A percentile compares a stretch with the other conserved stretches of the same genome.
Evolutionary conservation across 345 rosid species (phyloP).

Genomic region (Mangifera indica): DNA sequence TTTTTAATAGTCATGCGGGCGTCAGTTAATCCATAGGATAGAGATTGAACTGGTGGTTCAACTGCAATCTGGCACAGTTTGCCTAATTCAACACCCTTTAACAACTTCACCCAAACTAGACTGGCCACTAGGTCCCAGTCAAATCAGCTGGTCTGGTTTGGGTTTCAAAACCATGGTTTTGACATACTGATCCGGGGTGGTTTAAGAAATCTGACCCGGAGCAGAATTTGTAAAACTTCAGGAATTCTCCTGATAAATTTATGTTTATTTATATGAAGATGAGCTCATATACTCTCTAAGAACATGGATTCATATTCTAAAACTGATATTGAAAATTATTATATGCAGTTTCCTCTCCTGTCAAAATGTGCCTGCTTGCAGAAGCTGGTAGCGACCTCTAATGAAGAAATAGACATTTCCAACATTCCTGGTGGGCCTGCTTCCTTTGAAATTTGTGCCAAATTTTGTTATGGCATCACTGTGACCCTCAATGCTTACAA

Average conservation of each 20-base stretch:
- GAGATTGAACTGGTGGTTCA: too few species aligned
- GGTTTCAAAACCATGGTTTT: too few species aligned
- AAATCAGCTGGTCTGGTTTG: too few species aligned
- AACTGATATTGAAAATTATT: conserved; percentile 4
- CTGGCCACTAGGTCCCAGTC: too few species aligned
- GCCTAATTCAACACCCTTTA: too few species aligned
- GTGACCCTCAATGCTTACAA: conserved; percentile 80
- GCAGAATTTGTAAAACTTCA: background rate
- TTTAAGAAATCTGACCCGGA: background rate
- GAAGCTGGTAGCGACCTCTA: conserved; percentile 47
- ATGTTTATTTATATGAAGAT: background rate
- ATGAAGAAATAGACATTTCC: conserved; percentile 58
- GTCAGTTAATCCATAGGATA: too few species aligned
- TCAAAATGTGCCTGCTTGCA: conserved; percentile 68
- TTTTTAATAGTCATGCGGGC: too few species aligned
- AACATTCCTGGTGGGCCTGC: conserved; percentile 77
- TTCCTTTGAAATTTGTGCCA: conserved; percentile 82
- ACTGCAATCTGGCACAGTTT: too few species aligned
- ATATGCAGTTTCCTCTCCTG: conserved; percentile 77
- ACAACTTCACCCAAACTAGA: too few species aligned
- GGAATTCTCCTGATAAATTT: background rate
- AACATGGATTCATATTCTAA: background rate
- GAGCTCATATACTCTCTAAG: background rate
- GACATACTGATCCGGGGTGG: background rate
- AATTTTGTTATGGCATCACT: conserved; percentile 82